Conservation (phyloP, 441 rosid genomes). For the Syzygium syzygioides region DNA sequence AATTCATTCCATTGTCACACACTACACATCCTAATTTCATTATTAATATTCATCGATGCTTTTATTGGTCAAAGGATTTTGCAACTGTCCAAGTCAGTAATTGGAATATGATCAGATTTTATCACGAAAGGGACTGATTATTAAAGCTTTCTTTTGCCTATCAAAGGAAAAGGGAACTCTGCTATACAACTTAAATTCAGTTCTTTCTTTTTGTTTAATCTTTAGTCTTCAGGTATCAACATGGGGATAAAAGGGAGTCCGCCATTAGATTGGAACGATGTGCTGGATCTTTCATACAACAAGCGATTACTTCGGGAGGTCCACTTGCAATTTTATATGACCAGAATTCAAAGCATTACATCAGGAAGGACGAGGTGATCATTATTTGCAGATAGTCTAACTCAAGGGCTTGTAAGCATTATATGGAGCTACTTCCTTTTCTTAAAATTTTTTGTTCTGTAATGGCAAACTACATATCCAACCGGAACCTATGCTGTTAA, state of each 20-base stretch:
- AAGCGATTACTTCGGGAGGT: constrained; percentile 9
- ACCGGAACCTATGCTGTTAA: background rate
- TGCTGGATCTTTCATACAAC: constrained; percentile 7
- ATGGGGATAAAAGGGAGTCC: constrained; percentile 10
- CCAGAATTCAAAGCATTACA: constrained; percentile 14
- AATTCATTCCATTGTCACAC: background rate
- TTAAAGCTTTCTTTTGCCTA: background rate
- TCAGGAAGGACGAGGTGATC: constrained; percentile 15
- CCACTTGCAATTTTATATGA: constrained; percentile 18
- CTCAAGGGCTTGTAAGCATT: background rate
- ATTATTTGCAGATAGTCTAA: background rate
- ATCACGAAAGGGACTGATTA: background rate
- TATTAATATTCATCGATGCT: background rate
- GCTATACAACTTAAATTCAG: background rate
- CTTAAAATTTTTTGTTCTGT: background rate
- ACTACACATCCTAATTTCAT: background rate
- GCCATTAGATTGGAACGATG: constrained; percentile 14
- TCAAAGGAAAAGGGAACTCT: background rate
- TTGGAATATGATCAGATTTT: background rate
- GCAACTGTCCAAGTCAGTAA: background rate
- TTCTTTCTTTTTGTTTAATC: background rate
- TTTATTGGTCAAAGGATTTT: background rate
- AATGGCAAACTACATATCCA: background rate
- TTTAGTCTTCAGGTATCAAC: background rate
- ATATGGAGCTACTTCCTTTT: background rate